Base-by-base conservation (phyloP, 176 grass and related monocot species). In the Bromus sterilis region DNA sequence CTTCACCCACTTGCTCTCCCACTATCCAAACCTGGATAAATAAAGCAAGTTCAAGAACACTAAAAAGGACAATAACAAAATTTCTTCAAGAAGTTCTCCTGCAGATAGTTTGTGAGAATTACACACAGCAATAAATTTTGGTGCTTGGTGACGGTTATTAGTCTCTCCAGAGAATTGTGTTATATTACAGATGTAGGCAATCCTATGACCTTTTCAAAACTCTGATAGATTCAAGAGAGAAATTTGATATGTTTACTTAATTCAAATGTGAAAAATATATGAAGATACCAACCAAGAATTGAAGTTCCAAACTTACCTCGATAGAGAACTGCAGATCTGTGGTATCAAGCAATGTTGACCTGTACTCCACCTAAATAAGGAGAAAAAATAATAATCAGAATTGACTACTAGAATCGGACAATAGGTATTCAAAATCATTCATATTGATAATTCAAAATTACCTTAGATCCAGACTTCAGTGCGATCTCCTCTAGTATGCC, bases 1-100 rank as follows among this genome's bases (percentile, higher is more conserved):
- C 96, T 89, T 91, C 91, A 82, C 93, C 93, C 18, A 99, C 35
- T 74, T 91, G 95, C 80, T 93, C 96, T 86, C 96, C 96, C 72
- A 93, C 89, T 85, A 99, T 87, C 89, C 91, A 99, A 85, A 99
- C 85, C 96, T 99, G 79, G 33, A 79, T 43, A 23, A 40, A 68
- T 62, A 58, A 41, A 11, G 6, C 31, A 68, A 77, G 61, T 16
- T 55, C 65, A 81, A 9, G 29, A 73, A 61, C 59, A 77, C 6
- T 70, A 35, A 80, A 48, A 6, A 5, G 48, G 7, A 66, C 4
- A 49, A 77, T 42, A 57, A 61, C n/a, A 68, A 14, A 42, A 6
- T 72, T 62, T 18, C 18, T 77, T 61, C 25, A 56, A 57, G n/a
- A 30, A 64, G 7, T 35, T 53, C 36, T 44, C 26, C 40, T 63